Percentiles rank a stretch among this genome's conserved stretches.
These are phyloP conservation scores for Annulohypoxylon moriforme DNA, from an alignment of 495 filamentous ascomycete species.

Conservation along the genomic window DNA sequence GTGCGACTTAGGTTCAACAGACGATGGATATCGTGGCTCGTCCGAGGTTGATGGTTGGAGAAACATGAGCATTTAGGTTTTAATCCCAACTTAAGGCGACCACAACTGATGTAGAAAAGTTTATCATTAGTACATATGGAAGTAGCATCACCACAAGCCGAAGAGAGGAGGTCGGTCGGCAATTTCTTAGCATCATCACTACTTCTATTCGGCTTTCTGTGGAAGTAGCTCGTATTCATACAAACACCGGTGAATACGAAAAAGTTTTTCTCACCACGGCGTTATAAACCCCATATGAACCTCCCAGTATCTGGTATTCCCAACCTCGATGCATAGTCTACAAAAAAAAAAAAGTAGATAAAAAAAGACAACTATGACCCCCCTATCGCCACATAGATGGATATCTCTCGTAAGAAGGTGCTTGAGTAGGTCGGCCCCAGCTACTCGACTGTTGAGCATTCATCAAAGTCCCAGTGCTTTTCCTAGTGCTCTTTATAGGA, in stretches of 20 bases:
- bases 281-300: background rate
- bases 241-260: slow-evolving; percentile 31
- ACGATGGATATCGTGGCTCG: slow-evolving; percentile 13
- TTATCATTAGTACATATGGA: slow-evolving; percentile 7
- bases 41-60: slow-evolving; percentile 16
- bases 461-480: slow-evolving; percentile 42
- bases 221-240: slow-evolving; percentile 41
- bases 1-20: slow-evolving; percentile 34
- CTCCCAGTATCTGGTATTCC: slow-evolving; percentile 1
- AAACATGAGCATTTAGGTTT: slow-evolving; percentile 32
- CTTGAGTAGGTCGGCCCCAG: slow-evolving; percentile 35
- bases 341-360: background rate
- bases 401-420: slow-evolving; percentile 54
- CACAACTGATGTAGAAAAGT: slow-evolving; percentile 5
- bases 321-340: slow-evolving; percentile 32
- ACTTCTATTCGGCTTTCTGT: slow-evolving; percentile 25
- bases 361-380: background rate
- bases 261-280: background rate
- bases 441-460: slow-evolving; percentile 16
- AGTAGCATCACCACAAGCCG: background rate
- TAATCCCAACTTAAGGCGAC: slow-evolving; percentile 18
- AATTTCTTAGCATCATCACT: slow-evolving; percentile 12
- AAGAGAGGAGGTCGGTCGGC: background rate
- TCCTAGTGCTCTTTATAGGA: slow-evolving; percentile 43
- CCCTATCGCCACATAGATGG: slow-evolving; percentile 48